phyloP scores from a whole-genome alignment of 805 yeast genomes.

The Myxozyma geophila region DNA sequence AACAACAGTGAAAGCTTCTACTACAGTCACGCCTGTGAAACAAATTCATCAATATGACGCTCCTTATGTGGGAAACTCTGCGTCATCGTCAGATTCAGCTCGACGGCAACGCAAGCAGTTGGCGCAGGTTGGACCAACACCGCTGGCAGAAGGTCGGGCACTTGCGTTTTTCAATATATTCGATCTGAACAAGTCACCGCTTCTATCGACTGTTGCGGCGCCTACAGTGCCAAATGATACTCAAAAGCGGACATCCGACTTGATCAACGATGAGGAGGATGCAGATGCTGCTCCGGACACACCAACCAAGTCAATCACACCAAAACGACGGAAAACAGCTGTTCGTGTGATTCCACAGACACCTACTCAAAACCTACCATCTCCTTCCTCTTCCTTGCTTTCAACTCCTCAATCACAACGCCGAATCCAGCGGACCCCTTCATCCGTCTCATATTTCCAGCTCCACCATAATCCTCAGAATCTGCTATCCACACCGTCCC shows the following conservation, averaged over 20 bases:
- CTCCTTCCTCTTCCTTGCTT: conserved; percentile 5
- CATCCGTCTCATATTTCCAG: conserved; percentile 28
- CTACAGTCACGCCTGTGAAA: conserved; percentile 3
- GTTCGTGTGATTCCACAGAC: not conserved
- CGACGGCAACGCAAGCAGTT: conserved; percentile 1
- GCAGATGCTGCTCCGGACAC: conserved; percentile 6
- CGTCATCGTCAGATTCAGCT: conserved; percentile 12
- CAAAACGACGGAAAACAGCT: not conserved
- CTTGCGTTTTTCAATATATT: conserved; percentile 37
- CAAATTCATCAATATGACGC: conserved; percentile 14
- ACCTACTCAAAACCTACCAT: conserved; percentile 1
- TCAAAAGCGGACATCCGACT: not conserved
- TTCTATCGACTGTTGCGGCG: not conserved
- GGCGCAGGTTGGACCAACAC: conserved; percentile 38
- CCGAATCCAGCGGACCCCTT: conserved; percentile 9
- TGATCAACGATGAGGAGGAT: not conserved
- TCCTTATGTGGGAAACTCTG: conserved; percentile 20
- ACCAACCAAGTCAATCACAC: conserved; percentile 17
- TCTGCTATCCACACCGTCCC: conserved; percentile 32
- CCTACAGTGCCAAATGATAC: not conserved
- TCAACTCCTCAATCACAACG: conserved; percentile 3
- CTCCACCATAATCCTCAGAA: not conserved
- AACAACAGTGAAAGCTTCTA: not conserved
- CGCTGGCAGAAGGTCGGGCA: conserved; percentile 34
- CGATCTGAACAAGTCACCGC: conserved; percentile 5